These are phyloP conservation scores for Dactylellina leptospora DNA, from an alignment of 2,329 filamentous ascomycete species.

Conservation along the genomic window DNA sequence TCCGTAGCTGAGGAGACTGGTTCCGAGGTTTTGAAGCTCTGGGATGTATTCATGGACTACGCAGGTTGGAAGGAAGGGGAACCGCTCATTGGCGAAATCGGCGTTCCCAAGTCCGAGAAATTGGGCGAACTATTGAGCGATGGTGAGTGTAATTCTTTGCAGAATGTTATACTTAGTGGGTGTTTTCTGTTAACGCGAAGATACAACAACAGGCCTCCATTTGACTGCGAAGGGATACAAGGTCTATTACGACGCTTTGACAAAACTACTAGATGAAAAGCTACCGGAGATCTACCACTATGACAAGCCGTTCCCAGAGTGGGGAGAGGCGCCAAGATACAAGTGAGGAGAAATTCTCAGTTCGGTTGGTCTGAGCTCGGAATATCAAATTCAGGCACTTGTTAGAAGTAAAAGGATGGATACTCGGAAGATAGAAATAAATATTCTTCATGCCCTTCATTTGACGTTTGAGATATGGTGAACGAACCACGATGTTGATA, in stretches of 20 bases:
- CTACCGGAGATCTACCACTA: slow-evolving; percentile 68
- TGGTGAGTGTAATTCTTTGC: slow-evolving; percentile 62
- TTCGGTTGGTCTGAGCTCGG: background rate
- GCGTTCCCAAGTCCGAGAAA: slow-evolving; percentile 68
- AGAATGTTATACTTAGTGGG: background rate
- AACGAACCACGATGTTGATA: no score
- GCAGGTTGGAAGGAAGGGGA: slow-evolving; percentile 66
- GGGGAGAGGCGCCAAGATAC: slow-evolving; percentile 63
- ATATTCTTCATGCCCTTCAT: background rate
- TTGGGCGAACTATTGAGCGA: slow-evolving; percentile 67
- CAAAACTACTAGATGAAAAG: slow-evolving; percentile 64
- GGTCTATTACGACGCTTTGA: slow-evolving; percentile 66
- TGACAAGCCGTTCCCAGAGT: slow-evolving; percentile 66
- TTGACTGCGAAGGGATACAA: slow-evolving; percentile 68
- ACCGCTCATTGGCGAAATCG: slow-evolving; percentile 67
- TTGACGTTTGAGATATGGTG: no score
- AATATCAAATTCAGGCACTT: background rate
- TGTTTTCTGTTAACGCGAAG: slow-evolving; percentile 59
- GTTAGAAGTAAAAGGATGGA: background rate
- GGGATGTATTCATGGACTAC: slow-evolving; percentile 77
- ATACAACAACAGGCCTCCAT: slow-evolving; percentile 62
- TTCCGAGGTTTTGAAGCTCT: slow-evolving; percentile 78
- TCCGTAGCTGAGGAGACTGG: slow-evolving; percentile 68
- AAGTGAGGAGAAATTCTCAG: background rate
- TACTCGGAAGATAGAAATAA: background rate